Conservation (phyloP, 345 rosid genomes). For the Microcos paniculata region DNA sequence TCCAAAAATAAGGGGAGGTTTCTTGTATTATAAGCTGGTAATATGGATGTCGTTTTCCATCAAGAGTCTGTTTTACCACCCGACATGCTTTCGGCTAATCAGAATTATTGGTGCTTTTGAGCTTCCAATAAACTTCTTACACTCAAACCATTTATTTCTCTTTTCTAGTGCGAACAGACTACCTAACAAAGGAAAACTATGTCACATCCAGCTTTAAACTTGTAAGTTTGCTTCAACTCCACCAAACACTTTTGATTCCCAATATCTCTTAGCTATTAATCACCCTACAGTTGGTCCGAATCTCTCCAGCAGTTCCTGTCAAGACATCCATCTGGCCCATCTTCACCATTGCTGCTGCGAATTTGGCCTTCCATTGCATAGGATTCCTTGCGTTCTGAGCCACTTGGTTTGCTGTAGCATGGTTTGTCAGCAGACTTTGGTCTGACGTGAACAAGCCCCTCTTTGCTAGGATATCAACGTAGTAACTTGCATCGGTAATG, state of each 20-base stretch:
- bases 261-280: slow-evolving; percentile 26
- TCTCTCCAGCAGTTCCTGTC: slow-evolving; percentile 59
- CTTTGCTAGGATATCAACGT: slow-evolving; percentile 33
- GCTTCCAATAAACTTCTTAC: not conserved
- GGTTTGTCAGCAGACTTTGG: slow-evolving; percentile 41
- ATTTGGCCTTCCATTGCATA: slow-evolving; percentile 38
- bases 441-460: slow-evolving; percentile 59
- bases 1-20: too few species aligned
- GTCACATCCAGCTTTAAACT: slow-evolving; percentile 7
- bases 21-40: too few species aligned
- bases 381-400: slow-evolving; percentile 30
- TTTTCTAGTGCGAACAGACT: not conserved
- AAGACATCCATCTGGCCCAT: slow-evolving; percentile 68
- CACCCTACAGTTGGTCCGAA: slow-evolving; percentile 61
- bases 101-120: not conserved
- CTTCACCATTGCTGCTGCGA: slow-evolving; percentile 66
- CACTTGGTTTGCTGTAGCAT: slow-evolving; percentile 35
- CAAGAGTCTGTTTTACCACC: not conserved
- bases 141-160: not conserved
- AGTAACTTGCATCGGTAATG: slow-evolving; percentile 41
- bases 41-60: not conserved
- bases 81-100: not conserved
- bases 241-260: not conserved
- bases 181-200: not conserved
- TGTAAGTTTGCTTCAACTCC: not conserved